A percentile compares a stretch with the other conserved stretches of the same genome.
Conservation (phyloP, 2,329 filamentous ascomycete species). For the Pseudogymnoascus sp. region DNA sequence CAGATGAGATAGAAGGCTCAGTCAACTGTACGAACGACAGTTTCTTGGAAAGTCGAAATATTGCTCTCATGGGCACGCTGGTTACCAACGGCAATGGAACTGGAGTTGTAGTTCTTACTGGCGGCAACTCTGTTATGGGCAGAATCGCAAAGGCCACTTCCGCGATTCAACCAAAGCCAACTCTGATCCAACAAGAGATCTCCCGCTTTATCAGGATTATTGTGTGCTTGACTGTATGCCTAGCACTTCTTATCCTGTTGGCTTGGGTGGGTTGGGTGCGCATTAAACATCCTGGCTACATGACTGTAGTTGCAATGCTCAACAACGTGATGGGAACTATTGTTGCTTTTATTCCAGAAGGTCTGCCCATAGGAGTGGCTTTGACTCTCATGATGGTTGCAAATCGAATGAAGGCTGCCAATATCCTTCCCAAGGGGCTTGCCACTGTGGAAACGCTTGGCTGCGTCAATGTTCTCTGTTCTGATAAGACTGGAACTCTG, state of each 20-base stretch:
- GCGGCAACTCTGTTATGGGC: conserved; percentile 68
- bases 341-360: not conserved
- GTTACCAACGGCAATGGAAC: conserved; percentile 90
- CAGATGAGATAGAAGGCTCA: conserved; percentile 85
- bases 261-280: conserved; percentile 38
- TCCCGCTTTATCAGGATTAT: conserved; percentile 39
- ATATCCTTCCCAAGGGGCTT: not conserved
- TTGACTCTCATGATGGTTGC: not conserved
- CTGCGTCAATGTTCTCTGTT: conserved; percentile 62
- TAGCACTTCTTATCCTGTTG: conserved; percentile 36
- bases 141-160: conserved; percentile 53
- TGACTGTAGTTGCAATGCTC: conserved; percentile 37
- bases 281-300: conserved; percentile 30
- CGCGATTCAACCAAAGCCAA: conserved; percentile 27
- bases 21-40: conserved; percentile 61
- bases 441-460: conserved; percentile 60
- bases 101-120: conserved; percentile 84
- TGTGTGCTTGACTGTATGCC: conserved; percentile 31
- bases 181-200: conserved; percentile 37
- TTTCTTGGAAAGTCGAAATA: conserved; percentile 96
- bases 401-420: not conserved
- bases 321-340: conserved; percentile 39
- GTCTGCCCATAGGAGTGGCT: not conserved
- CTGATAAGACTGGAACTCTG: conserved; percentile 65
- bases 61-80: conserved; percentile 96